These are phyloP conservation scores for Tricladium varicosporioides DNA, from an alignment of 2,329 filamentous ascomycete species.

Conservation along the genomic window DNA sequence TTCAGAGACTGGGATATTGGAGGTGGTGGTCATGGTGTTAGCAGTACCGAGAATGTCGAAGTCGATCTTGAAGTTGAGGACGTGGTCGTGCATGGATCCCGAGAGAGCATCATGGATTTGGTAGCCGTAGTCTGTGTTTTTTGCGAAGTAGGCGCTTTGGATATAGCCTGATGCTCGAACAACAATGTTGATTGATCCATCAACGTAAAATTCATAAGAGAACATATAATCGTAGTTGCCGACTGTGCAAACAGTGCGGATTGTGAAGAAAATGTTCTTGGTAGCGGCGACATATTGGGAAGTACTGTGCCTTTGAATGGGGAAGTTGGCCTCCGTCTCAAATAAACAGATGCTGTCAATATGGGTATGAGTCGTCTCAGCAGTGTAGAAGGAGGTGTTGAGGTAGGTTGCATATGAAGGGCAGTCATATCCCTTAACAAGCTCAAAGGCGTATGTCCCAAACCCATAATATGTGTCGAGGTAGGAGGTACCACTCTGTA, in stretches of 20 bases:
- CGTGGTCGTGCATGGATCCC: slow-evolving; percentile 54
- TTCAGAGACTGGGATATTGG: background rate
- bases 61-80: slow-evolving; percentile 54
- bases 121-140: slow-evolving; percentile 48
- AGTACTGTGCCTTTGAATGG: slow-evolving; percentile 48
- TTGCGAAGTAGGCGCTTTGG: slow-evolving; percentile 44
- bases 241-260: slow-evolving; percentile 48
- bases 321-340: slow-evolving; percentile 48
- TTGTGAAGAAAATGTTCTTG: slow-evolving; percentile 46
- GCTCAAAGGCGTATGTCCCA: slow-evolving; percentile 29
- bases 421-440: slow-evolving; percentile 41
- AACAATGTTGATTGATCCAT: slow-evolving; percentile 49
- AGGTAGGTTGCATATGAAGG: slow-evolving; percentile 49
- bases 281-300: slow-evolving; percentile 42
- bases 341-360: slow-evolving; percentile 54
- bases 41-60: slow-evolving; percentile 48
- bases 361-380: slow-evolving; percentile 44
- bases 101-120: slow-evolving; percentile 47
- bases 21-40: slow-evolving; percentile 32
- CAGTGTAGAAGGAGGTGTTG: slow-evolving; percentile 45
- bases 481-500: slow-evolving; percentile 27
- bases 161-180: slow-evolving; percentile 51
- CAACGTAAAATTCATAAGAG: slow-evolving; percentile 48
- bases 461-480: slow-evolving; percentile 36
- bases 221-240: slow-evolving; percentile 56